Evolutionary conservation across 805 yeast species (phyloP).

Genomic region (Kluyveromyces starmeri): DNA sequence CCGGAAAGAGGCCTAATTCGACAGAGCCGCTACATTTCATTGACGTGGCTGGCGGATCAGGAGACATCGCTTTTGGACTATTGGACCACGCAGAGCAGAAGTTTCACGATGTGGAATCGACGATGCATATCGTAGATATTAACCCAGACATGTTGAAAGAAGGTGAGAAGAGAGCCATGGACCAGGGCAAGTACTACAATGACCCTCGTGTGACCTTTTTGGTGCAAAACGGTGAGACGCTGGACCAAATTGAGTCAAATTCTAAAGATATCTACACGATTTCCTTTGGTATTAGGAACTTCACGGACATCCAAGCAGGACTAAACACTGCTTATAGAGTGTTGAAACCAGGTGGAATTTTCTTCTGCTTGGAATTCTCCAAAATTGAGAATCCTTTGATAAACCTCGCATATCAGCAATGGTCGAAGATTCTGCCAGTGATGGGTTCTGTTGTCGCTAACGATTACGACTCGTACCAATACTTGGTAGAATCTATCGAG

Average conservation of each 20-base stretch:
- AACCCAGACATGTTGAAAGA: slow-evolving; percentile 93
- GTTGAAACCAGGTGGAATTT: slow-evolving; percentile 93
- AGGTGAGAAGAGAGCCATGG: slow-evolving; percentile 69
- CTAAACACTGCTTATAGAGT: slow-evolving; percentile 92
- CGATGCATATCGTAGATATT: slow-evolving; percentile 90
- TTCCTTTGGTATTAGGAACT: slow-evolving; percentile 95
- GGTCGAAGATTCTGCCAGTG: slow-evolving; percentile 81
- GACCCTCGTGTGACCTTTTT: slow-evolving; percentile 60
- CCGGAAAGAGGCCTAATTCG: slow-evolving; percentile 82
- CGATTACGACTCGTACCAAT: slow-evolving; percentile 93
- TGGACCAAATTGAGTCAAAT: slow-evolving; percentile 75
- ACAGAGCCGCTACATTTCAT: slow-evolving; percentile 74
- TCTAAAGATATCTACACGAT: slow-evolving; percentile 94
- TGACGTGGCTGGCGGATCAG: slow-evolving; percentile 98
- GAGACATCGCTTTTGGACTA: slow-evolving; percentile 94
- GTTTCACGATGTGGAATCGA: slow-evolving; percentile 64
- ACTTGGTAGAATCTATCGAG: slow-evolving; percentile 88
- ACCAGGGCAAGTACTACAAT: slow-evolving; percentile 45
- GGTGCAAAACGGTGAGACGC: slow-evolving; percentile 87
- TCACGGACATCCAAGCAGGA: slow-evolving; percentile 91
- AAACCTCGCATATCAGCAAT: slow-evolving; percentile 72
- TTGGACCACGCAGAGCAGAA: slow-evolving; percentile 79
- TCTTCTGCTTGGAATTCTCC: slow-evolving; percentile 91
- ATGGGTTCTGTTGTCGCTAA: slow-evolving; percentile 95
- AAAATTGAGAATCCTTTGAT: slow-evolving; percentile 76